Base-by-base conservation (phyloP, 176 grass and related monocot genomes). In the Panicum miliaceum region DNA sequence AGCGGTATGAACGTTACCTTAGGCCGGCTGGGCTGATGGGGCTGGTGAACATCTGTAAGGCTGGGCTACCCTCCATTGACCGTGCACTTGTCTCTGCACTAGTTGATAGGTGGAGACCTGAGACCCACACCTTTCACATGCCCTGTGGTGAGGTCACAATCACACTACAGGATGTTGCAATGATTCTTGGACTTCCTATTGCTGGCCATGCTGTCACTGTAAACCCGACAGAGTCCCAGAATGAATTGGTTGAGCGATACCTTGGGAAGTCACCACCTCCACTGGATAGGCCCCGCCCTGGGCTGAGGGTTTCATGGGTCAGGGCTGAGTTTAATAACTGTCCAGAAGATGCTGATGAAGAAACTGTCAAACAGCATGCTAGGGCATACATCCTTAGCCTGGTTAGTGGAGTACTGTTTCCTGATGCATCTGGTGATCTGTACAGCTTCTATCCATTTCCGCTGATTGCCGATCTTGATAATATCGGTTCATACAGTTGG, bases 91-190 rank as follows among this genome's bases (percentile, higher is more conserved):
- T 81, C 58, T 86, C 84, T 74, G 84, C 84, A 25, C 25, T 86
- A 35, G 84, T 86, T 74, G 84, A 86, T 66, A n/a, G 84, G 58
- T 86, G 77, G 84, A 86, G 77, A 65, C 84, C 84, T 0, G 84
- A 86, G 68, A 81, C 77, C 18, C 84, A 86, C 68, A 86, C 84
- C 5, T 81, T 86, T 86, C 84, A 86, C 58, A 86, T 86, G 84
- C 84, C 84, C 18, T 86, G 77, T 72, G 84, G 84, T 64, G 84
- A 86, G 77, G 36, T 81, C 58, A 86, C 77, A 65, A 86, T 86
- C 77, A 86, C 84, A 45, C 77, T 86, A 64, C 84, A 86, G 46
- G 84, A 86, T 86, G 77, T 86, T 81, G 77, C 84, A 0, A 86
- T 86, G 84, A 86, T 86, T 74, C 84, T 86, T 74, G 84, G 84